These are phyloP conservation scores for Paramyrothecium roridum DNA, from an alignment of 2,329 filamentous ascomycete species.

Conservation along the genomic window DNA sequence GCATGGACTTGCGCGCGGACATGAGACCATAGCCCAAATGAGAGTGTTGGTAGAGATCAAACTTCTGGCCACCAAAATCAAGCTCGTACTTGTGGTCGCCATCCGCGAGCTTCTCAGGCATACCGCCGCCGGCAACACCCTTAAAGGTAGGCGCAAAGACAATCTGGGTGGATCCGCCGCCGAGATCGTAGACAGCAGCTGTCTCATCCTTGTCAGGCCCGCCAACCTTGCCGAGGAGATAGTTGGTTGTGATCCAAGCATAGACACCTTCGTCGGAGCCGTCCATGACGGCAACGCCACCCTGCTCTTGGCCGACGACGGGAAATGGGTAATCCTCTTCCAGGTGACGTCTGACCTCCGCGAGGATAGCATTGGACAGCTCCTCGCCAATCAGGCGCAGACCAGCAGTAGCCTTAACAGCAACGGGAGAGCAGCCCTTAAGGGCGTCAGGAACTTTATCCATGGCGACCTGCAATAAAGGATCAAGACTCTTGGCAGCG, in stretches of 20 bases:
- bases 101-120: constrained; percentile 79
- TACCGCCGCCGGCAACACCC: constrained; percentile 66
- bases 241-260: constrained; percentile 99
- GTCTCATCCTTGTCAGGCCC: constrained; percentile 86
- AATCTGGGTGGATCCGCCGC: constrained; percentile 95
- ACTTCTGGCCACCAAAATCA: constrained; percentile 84
- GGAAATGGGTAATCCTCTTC: constrained; percentile 94
- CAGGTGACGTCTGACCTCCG: constrained; percentile 77
- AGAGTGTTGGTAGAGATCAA: constrained; percentile 95
- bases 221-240: constrained; percentile 95
- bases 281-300: constrained; percentile 95
- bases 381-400: constrained; percentile 81
- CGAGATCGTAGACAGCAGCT: constrained; percentile 92
- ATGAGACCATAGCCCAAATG: constrained; percentile 96
- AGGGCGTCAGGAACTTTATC: constrained; percentile 81
- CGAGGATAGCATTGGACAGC: constrained; percentile 78
- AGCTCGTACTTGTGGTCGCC: constrained; percentile 97
- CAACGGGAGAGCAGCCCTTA: constrained; percentile 87
- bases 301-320: constrained; percentile 78
- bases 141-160: constrained; percentile 97
- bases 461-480: constrained; percentile 83
- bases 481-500: constrained; percentile 85
- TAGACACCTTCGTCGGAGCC: constrained; percentile 96
- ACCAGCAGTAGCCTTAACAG: constrained; percentile 97
- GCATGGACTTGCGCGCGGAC: constrained; percentile 85